Conservation (phyloP, 2,329 filamentous ascomycete genomes). For the Sphaerulina musiva region DNA sequence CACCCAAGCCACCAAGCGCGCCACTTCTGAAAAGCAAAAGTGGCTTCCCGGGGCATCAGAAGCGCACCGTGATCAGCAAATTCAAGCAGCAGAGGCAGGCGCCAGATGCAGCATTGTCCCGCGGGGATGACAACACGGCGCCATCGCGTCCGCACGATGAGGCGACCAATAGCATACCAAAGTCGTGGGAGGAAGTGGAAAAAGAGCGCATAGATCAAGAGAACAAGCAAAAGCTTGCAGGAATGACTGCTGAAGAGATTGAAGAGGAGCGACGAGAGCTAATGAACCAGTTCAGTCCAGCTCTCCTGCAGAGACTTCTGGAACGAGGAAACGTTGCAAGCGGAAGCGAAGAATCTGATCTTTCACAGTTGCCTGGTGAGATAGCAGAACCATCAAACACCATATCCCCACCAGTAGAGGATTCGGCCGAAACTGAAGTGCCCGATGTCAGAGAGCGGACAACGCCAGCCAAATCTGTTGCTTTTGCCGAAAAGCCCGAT, state of each 20-base stretch:
- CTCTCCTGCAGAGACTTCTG: slow-evolving; percentile 69
- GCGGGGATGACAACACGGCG: not conserved
- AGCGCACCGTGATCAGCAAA: slow-evolving; percentile 63
- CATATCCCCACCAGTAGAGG: not conserved
- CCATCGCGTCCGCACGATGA: not conserved
- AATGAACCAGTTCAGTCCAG: slow-evolving; percentile 67
- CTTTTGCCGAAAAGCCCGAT: slow-evolving; percentile 19
- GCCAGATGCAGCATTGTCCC: not conserved
- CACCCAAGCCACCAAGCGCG: slow-evolving; percentile 56
- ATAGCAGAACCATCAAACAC: not conserved
- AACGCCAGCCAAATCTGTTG: slow-evolving; percentile 23
- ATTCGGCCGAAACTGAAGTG: not conserved
- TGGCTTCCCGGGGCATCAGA: slow-evolving; percentile 87
- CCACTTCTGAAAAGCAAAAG: slow-evolving; percentile 51
- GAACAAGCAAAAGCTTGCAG: slow-evolving; percentile 64
- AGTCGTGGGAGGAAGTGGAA: slow-evolving; percentile 49
- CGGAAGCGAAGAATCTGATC: slow-evolving; percentile 40
- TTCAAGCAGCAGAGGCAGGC: slow-evolving; percentile 62
- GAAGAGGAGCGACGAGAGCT: slow-evolving; percentile 72
- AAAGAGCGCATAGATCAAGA: slow-evolving; percentile 71
- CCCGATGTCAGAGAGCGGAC: slow-evolving; percentile 4
- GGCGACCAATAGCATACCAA: slow-evolving; percentile 18
- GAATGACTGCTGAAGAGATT: slow-evolving; percentile 79
- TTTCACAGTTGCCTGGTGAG: slow-evolving; percentile 17
- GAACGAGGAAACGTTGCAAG: slow-evolving; percentile 71